A percentile compares a stretch with the other conserved stretches of the same genome.
Evolutionary conservation across 2,329 filamentous ascomycete species (phyloP).

Genomic region (Exserohilum turcica): DNA sequence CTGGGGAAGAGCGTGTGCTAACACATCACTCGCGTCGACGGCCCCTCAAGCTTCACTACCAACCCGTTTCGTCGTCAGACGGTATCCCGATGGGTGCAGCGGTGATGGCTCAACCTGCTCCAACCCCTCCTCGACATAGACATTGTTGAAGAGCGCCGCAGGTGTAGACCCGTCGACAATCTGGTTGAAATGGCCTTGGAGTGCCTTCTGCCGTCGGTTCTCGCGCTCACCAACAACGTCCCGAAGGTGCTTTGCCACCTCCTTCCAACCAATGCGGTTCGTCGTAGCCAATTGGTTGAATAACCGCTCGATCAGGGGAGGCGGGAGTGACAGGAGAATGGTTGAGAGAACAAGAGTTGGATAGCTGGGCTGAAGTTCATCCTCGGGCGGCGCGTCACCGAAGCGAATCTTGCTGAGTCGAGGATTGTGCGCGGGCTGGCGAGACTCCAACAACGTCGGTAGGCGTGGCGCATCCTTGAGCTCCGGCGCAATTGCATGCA

Average conservation of each 20-base stretch:
- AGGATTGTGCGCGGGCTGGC: slow-evolving; percentile 52
- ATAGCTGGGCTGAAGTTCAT: slow-evolving; percentile 47
- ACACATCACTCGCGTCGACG: background rate
- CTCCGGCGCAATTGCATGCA: slow-evolving; percentile 59
- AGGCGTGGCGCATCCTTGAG: slow-evolving; percentile 56
- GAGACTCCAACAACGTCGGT: slow-evolving; percentile 46
- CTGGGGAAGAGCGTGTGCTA: slow-evolving; percentile 1
- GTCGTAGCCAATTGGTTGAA: slow-evolving; percentile 66
- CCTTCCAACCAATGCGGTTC: slow-evolving; percentile 47
- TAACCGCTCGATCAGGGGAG: slow-evolving; percentile 67
- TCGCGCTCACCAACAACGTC: slow-evolving; percentile 54
- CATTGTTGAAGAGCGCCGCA: slow-evolving; percentile 32
- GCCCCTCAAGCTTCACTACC: slow-evolving; percentile 13
- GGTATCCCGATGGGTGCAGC: slow-evolving; percentile 46
- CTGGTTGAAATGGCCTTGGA: slow-evolving; percentile 33
- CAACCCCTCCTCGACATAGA: slow-evolving; percentile 37
- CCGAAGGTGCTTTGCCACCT: slow-evolving; percentile 49
- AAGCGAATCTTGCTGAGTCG: slow-evolving; percentile 71
- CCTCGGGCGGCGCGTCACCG: slow-evolving; percentile 64
- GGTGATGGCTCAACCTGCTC: slow-evolving; percentile 47
- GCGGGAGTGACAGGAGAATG: slow-evolving; percentile 72
- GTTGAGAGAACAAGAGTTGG: slow-evolving; percentile 64
- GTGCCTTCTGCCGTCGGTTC: slow-evolving; percentile 42
- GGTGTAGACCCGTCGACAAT: slow-evolving; percentile 21
- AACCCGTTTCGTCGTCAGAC: slow-evolving; percentile 30